Evolutionary conservation across 805 yeast species (phyloP), one percentile per base, ranked within the genome.

Genomic region (Kodamaea nitidulidarum): DNA sequence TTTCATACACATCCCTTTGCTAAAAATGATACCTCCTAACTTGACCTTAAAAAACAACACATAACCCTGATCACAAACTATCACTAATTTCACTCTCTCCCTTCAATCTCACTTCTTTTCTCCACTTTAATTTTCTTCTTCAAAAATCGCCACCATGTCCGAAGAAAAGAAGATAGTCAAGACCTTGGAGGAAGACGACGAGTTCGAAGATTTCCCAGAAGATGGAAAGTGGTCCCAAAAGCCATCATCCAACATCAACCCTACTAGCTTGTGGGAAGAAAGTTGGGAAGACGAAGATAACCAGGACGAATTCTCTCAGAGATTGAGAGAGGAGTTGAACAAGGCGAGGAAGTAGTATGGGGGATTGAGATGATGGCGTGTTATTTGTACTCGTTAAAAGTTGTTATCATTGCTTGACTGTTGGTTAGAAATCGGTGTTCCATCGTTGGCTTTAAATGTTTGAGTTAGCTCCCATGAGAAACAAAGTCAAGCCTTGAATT

Each of bases 241-340:
- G 61, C 81, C 41, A 58, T 78, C 47, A 71, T 73, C 44, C 56
- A 73, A 51, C 66, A 70, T 49, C 70, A 76, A 48, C 74, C 75
- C 60, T 63, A 76, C 51, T 73, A 64, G 78, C 45, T 75, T 90
- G 38, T 90, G 98, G 97, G 96, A 90, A 51, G 96, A 90, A 62
- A 91, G 88, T 59, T 91, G 98, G 98, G 97, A 85, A 50, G 95
- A 91, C 58, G 95, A 88, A 46, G 96, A 90, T 54, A 85, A 82
- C 43, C 93, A 86, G 44, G 97, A 90, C 54, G 88, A 87, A 48
- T 93, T 91, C 64, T 79, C 93, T 31, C 74, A 73, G 46, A 80
- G 76, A 51, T 71, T 91, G 57, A 80, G 81, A 75, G 65, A 60
- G 32, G 73, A 68, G 48, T 68, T 51, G 48, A 50, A 44, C 46